Evolutionary conservation across 352 stramenopile species (phyloP), one percentile per base, ranked within the genome.

Genomic region (Phytophthora brassicae): DNA sequence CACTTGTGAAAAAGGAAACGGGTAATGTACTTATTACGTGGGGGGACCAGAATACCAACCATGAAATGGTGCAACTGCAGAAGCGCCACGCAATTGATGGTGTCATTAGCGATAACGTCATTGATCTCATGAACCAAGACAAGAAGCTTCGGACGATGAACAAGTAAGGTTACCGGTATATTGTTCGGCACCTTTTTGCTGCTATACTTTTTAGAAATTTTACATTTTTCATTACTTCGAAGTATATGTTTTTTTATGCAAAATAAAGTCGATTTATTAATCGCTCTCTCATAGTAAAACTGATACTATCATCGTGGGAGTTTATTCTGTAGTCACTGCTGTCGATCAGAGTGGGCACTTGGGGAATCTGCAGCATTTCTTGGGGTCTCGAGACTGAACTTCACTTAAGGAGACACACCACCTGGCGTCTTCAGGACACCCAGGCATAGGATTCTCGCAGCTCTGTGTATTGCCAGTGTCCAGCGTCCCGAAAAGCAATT

Each of bases 21-120:
- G 43, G 56, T 17, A 56, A 65, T 6, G 75, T 83, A 42, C 47
- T 92, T 12, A 70, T 89, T 17, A 94, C 82, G 12, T 94, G 83
- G 81, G 85, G 85, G 13, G 82, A 94, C 62, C 72, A 89, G 43
- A 94, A 92, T 67, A 92, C 81, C n/a, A 88, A 71, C 56, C 72
- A 88, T 60, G 74, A 72, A 59, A 74, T 74, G 59, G 81, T 91
- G 39, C 81, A 92, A 58, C 57, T 78, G 4, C 85, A 94, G 45
- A 90, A 92, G 48, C 77, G 73, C 47, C 62, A 83, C 38, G 81
- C 55, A 4, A 55, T 94, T n/a, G 83, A 92, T 53, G 85, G 77
- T 12, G 71, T 94, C 17, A 94, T 94, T 60, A 92, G 82, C 57
- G 83, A 94, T 62, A 94, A 94, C 59, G 81, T 91, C 50, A 77